Base-by-base conservation (phyloP, 2,329 filamentous ascomycete genomes). In the Colletotrichum caudatum region DNA sequence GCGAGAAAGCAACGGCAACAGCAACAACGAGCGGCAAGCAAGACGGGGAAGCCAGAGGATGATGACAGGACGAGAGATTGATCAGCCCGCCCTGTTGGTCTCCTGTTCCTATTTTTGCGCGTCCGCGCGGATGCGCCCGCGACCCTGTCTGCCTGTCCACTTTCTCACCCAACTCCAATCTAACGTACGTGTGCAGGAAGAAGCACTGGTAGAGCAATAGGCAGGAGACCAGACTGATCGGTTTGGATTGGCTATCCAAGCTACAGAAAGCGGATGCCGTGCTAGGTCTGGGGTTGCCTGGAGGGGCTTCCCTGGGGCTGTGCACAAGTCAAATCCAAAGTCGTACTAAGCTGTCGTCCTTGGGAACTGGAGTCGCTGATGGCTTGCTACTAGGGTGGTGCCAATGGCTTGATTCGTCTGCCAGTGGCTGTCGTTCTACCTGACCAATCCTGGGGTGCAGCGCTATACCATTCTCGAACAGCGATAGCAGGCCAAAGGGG, bases 191-290 rank as follows among this genome's bases (percentile, higher is more conserved):
- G 56, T 57, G 56, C 64, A 57, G 50, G 68, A 71, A 61, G 64
- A 50, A 60, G 53, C 69, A 63, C 50, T 51, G 60, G 54, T 46
- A 64, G 58, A 69, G 65, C 69, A 60, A 60, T 59, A 69, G 69
- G 65, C 65, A 69, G 65, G 68, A 71, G 61, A 64, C 33, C 69
- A 59, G 65, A 64, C 53, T 37, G 23, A 16, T 53, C 39, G 37
- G 33, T 54, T 50, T 29, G 59, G 65, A 69, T 71, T 71, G 69
- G 69, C 60, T 61, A 60, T 23, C 41, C 41, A 48, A 59, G 59
- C 65, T 69, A 59, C 69, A 71, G 65, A 69, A 58, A 71, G 69
- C 69, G 69, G 69, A 71, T 71, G 64, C 65, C 46, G 65, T 69
- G 37, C 69, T 64, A 60, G 60, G 60, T 63, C 60, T 63, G 46